These are phyloP conservation scores for Euclidium syriacum DNA, from an alignment of 345 rosid genomes.

Conservation along the genomic window DNA sequence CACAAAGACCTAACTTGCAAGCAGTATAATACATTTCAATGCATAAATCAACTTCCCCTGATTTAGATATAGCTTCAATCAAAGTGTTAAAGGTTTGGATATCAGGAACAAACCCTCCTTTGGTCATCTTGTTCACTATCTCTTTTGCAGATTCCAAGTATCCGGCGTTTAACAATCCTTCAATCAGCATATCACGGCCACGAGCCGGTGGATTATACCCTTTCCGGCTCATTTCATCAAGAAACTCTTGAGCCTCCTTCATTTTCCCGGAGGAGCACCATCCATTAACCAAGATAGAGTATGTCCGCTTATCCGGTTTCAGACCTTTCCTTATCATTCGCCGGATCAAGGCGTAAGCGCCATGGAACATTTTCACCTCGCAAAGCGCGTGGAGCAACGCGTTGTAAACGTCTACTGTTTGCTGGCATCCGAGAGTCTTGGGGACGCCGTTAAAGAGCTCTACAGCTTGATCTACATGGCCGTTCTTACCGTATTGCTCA, in stretches of 20 bases:
- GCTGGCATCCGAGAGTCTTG: conserved; percentile 47
- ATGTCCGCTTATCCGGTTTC: conserved; percentile 60
- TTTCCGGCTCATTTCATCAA: conserved; percentile 78
- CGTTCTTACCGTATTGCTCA: conserved; percentile 72
- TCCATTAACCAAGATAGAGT: conserved; percentile 58
- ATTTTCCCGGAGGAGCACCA: conserved; percentile 86
- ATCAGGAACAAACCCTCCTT: conserved; percentile 66
- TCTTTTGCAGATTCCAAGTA: conserved; percentile 76
- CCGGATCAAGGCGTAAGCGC: conserved; percentile 76
- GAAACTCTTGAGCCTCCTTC: conserved; percentile 73
- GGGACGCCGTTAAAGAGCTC: conserved; percentile 69
- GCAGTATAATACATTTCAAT: conserved; percentile 59
- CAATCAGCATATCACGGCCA: conserved; percentile 82
- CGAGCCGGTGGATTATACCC: conserved; percentile 85
- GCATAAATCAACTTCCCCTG: conserved; percentile 74
- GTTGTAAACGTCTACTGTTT: conserved; percentile 48
- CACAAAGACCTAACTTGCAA: conserved; percentile 63
- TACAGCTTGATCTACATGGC: conserved; percentile 69
- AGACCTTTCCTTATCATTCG: conserved; percentile 76
- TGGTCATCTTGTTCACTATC: conserved; percentile 69
- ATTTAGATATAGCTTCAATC: conserved; percentile 50
- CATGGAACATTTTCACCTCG: conserved; percentile 76
- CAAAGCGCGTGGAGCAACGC: conserved; percentile 75
- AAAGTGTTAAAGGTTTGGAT: conserved; percentile 57
- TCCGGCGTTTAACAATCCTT: conserved; percentile 76